These are phyloP conservation scores for Ceriops zippeliana DNA, from an alignment of 345 rosid species.

Conservation along the genomic window DNA sequence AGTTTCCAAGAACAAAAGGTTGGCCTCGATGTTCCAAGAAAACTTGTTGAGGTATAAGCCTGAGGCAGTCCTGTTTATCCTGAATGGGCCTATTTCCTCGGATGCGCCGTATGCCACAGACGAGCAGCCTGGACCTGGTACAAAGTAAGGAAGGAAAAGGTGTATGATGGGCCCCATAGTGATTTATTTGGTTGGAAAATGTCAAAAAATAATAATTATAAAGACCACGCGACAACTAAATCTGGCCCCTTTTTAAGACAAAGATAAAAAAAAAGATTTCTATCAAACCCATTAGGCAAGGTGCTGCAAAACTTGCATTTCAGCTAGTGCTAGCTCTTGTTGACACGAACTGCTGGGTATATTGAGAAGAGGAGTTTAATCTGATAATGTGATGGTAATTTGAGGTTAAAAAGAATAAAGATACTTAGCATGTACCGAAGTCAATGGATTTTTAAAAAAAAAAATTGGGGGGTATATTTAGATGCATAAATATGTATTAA, in stretches of 20 bases:
- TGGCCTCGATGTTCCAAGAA: conserved; percentile 87
- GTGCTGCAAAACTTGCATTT: neutral
- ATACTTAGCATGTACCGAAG: too few species aligned
- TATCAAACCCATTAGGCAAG: neutral
- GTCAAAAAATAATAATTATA: neutral
- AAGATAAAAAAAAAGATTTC: neutral
- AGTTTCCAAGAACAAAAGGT: conserved; percentile 87
- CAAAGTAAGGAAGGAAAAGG: too few species aligned
- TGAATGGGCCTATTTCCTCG: conserved; percentile 95
- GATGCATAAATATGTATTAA: too few species aligned
- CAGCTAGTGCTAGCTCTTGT: too few species aligned
- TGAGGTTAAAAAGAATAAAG: neutral
- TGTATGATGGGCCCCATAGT: conserved; percentile 2
- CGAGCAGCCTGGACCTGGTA: conserved; percentile 93
- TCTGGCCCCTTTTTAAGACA: neutral
- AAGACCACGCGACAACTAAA: neutral
- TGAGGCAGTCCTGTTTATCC: conserved; percentile 74
- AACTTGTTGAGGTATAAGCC: conserved; percentile 78
- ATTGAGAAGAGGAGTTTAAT: neutral
- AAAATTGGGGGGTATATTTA: too few species aligned
- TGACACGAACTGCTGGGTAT: neutral
- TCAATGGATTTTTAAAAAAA: too few species aligned
- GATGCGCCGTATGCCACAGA: conserved; percentile 99
- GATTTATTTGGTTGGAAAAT: neutral
- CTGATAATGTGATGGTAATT: neutral